Percentiles rank a stretch among this genome's conserved stretches.
Evolutionary conservation across 805 yeast species (phyloP).

Genomic region (Wickerhamiella shivajii): DNA sequence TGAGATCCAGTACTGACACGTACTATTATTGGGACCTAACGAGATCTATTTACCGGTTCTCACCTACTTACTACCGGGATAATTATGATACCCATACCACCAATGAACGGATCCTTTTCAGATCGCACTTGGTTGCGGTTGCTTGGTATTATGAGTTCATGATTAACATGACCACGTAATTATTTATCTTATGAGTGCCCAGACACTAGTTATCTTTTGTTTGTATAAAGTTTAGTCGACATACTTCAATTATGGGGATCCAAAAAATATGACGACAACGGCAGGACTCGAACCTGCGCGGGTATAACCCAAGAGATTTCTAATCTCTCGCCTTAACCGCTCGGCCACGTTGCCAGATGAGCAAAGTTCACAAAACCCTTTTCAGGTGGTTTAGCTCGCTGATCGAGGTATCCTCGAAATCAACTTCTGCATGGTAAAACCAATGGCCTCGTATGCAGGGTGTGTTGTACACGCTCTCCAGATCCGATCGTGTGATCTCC

Average conservation of each 20-base stretch:
- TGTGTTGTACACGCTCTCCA: no score
- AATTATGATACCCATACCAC: constrained; percentile 38
- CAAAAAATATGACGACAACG: constrained; percentile 16
- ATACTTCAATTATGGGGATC: no score
- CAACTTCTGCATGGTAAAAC: no score
- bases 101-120: constrained; percentile 40
- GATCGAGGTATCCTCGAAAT: no score
- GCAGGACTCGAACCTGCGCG: constrained; percentile 22
- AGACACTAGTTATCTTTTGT: no score
- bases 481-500: no score
- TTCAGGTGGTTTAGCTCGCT: no score
- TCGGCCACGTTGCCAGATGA: constrained; percentile 21
- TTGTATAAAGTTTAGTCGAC: no score
- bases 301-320: constrained; percentile 20
- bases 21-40: constrained; percentile 49
- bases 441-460: no score
- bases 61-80: constrained; percentile 32
- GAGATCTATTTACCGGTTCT: constrained; percentile 44
- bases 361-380: no score
- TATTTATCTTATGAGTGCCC: no score
- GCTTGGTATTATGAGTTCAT: constrained; percentile 23
- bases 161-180: constrained; percentile 13
- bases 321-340: constrained; percentile 21
- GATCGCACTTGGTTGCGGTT: constrained; percentile 33
- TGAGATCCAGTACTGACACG: constrained; percentile 64